Conservation (phyloP, 2,329 filamentous ascomycete species). For the Phoma sp. region DNA sequence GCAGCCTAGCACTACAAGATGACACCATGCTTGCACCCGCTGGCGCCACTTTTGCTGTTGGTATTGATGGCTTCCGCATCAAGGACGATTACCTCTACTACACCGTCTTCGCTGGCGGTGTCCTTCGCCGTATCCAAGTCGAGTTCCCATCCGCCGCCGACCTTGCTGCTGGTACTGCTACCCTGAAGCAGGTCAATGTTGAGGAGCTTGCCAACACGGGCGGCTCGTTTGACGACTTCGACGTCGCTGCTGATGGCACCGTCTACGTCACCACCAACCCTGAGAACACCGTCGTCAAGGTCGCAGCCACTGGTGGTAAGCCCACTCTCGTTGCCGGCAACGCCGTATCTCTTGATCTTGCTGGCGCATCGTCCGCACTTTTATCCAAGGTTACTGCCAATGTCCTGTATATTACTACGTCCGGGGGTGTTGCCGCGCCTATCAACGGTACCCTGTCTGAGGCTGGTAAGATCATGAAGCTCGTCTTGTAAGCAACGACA, state of each 20-base stretch:
- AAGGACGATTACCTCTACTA: slow-evolving; percentile 16
- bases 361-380: slow-evolving; percentile 16
- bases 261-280: slow-evolving; percentile 17
- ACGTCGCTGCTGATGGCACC: slow-evolving; percentile 14
- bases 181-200: slow-evolving; percentile 13
- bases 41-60: slow-evolving; percentile 14
- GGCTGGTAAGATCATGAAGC: slow-evolving; percentile 20
- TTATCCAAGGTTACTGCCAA: slow-evolving; percentile 15
- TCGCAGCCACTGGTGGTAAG: slow-evolving; percentile 15
- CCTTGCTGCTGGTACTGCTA: slow-evolving; percentile 14
- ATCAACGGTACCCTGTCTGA: slow-evolving; percentile 18
- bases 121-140: slow-evolving; percentile 16
- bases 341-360: slow-evolving; percentile 8
- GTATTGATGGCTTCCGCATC: slow-evolving; percentile 18
- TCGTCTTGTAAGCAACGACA: neutral
- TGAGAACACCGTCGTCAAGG: slow-evolving; percentile 19
- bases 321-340: slow-evolving; percentile 15
- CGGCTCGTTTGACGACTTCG: slow-evolving; percentile 17
- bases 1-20: slow-evolving; percentile 16
- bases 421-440: slow-evolving; percentile 16
- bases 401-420: slow-evolving; percentile 18
- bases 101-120: slow-evolving; percentile 14
- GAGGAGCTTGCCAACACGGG: slow-evolving; percentile 18
- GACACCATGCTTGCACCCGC: slow-evolving; percentile 14
- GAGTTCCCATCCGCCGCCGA: slow-evolving; percentile 9